These are phyloP conservation scores for Dendrocalamus latiflorus DNA, from an alignment of 202 grass and related monocot genomes.

Conservation along the genomic window DNA sequence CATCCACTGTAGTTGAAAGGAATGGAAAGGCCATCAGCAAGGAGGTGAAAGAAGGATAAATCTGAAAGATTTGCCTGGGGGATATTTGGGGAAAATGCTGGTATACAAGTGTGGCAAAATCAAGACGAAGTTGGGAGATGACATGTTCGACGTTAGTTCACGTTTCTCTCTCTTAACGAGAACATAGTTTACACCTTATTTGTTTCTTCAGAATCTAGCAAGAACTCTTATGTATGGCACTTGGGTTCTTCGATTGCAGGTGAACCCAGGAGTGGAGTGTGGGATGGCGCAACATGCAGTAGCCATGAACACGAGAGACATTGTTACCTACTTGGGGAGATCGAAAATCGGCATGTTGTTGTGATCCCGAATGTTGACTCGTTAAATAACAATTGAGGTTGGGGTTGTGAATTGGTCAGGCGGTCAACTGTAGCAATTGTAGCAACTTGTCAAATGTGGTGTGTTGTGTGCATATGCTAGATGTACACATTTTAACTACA, in stretches of 20 bases:
- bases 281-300: conserved; percentile 45
- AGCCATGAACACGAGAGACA: conserved; percentile 48
- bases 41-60: conserved; percentile 45
- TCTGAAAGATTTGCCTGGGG: conserved; percentile 54
- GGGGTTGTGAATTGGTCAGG: not conserved
- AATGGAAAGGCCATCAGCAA: conserved; percentile 37
- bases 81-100: conserved; percentile 64
- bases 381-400: conserved; percentile 26
- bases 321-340: conserved; percentile 47
- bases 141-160: conserved; percentile 57
- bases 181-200: not conserved
- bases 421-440: not conserved
- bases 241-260: conserved; percentile 36
- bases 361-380: conserved; percentile 49
- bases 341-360: conserved; percentile 39
- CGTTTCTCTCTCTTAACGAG: not conserved
- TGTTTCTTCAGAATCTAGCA: not conserved
- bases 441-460: conserved; percentile 1
- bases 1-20: conserved; percentile 28
- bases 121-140: conserved; percentile 70
- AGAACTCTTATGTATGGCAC: not conserved
- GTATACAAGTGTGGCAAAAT: conserved; percentile 68
- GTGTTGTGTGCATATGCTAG: not conserved
- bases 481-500: not conserved
- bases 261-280: conserved; percentile 45